Percentiles rank a stretch among this genome's conserved stretches.
Evolutionary conservation across 441 rosid species (phyloP).

Genomic region (Adansonia gregorii): DNA sequence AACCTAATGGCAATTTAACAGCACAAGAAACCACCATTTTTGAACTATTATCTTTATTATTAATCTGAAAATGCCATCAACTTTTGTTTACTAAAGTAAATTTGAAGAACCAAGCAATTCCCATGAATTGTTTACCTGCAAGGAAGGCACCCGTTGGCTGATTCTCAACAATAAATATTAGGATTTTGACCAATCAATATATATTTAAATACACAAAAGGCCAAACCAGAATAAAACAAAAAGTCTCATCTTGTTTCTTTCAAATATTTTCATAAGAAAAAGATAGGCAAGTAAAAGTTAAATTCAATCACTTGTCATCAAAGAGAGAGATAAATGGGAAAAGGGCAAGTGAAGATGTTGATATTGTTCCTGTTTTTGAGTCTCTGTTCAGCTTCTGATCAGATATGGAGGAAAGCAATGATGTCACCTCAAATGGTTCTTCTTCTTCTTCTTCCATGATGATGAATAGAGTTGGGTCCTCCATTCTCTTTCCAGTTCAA

Average conservation of each 20-base stretch:
- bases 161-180: not conserved
- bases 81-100: not conserved
- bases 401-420: constrained; percentile 9
- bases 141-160: constrained; percentile 22
- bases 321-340: constrained; percentile 5
- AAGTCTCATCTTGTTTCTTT: not conserved
- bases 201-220: not conserved
- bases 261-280: not conserved
- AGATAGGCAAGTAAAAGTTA: not conserved
- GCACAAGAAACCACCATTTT: not conserved
- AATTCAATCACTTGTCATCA: constrained; percentile 20
- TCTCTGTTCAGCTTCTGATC: constrained; percentile 25
- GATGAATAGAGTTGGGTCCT: too few species aligned
- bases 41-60: not conserved
- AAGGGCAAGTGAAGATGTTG: constrained; percentile 4
- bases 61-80: not conserved
- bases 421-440: too few species aligned
- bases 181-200: not conserved
- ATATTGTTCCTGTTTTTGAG: constrained; percentile 20
- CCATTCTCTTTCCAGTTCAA: too few species aligned
- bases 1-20: not conserved
- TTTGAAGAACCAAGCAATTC: constrained; percentile 29
- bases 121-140: constrained; percentile 30
- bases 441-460: too few species aligned
- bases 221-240: constrained; percentile 11